A percentile compares a stretch with the other conserved stretches of the same genome.
These are phyloP conservation scores for Elaeagnus macrophylla DNA, from an alignment of 306 rosid species.

Conservation along the genomic window DNA sequence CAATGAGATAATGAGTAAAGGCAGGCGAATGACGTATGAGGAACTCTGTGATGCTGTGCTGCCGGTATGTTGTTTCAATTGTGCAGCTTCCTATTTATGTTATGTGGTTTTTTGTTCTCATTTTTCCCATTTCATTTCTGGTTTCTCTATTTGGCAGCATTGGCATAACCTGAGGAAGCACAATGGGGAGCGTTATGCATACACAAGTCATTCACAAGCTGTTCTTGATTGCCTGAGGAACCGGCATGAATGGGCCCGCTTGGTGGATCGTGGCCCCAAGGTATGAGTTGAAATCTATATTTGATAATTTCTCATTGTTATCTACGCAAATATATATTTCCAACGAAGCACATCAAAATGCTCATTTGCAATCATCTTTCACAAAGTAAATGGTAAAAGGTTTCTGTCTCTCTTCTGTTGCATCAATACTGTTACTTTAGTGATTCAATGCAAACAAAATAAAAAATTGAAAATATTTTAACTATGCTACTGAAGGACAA, in stretches of 20 bases:
- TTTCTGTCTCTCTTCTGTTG: background rate
- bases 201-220: slow-evolving; percentile 93
- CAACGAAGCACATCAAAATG: background rate
- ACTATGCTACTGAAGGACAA: background rate
- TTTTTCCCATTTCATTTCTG: background rate
- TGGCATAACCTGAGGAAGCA: slow-evolving; percentile 97
- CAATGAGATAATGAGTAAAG: slow-evolving; percentile 93
- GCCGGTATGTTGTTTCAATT: slow-evolving; percentile 51
- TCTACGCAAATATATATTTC: background rate
- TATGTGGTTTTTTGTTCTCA: slow-evolving; percentile 8
- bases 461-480: background rate
- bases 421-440: background rate
- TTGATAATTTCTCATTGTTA: background rate
- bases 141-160: slow-evolving; percentile 49
- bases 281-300: slow-evolving; percentile 30
- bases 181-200: slow-evolving; percentile 96
- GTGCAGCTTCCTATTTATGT: no score
- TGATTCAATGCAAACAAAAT: background rate
- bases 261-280: slow-evolving; percentile 98
- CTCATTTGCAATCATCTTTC: background rate
- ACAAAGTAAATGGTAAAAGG: background rate
- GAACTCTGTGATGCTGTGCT: slow-evolving; percentile 88
- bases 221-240: slow-evolving; percentile 96
- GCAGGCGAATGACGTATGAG: slow-evolving; percentile 81
- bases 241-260: slow-evolving; percentile 89